These are phyloP conservation scores for Ophiosphaerella korrae DNA, from an alignment of 2,329 filamentous ascomycete species.

Conservation along the genomic window DNA sequence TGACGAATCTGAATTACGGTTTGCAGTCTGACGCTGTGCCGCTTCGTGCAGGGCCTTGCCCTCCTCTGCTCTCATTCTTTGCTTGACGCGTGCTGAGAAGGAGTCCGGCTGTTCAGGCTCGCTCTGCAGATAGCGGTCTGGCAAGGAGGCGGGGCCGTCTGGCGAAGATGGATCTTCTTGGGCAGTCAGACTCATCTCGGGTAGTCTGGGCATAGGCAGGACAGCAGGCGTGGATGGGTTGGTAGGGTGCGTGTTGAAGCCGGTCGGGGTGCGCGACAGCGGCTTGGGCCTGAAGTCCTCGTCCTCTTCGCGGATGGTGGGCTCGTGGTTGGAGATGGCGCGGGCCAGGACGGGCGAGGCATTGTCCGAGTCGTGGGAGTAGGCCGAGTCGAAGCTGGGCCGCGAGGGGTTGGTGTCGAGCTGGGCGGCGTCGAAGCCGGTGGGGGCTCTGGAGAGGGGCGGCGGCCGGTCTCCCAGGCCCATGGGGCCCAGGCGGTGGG, in stretches of 20 bases:
- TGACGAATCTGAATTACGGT: slow-evolving; percentile 37
- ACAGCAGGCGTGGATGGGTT: slow-evolving; percentile 54
- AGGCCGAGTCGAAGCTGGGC: slow-evolving; percentile 40
- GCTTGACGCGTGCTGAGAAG: slow-evolving; percentile 53
- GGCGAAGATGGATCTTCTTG: slow-evolving; percentile 34
- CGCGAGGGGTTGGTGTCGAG: slow-evolving; percentile 18
- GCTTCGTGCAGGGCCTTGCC: slow-evolving; percentile 56
- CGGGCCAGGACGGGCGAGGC: slow-evolving; percentile 27
- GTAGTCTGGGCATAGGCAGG: slow-evolving; percentile 35
- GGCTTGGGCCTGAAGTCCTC: slow-evolving; percentile 60
- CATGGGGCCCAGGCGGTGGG: slow-evolving; percentile 40
- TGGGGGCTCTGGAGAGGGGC: slow-evolving; percentile 37
- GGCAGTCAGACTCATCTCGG: slow-evolving; percentile 22
- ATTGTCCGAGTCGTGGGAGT: slow-evolving; percentile 39
- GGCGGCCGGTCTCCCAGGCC: slow-evolving; percentile 42
- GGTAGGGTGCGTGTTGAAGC: slow-evolving; percentile 42
- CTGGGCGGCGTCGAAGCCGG: slow-evolving; percentile 35
- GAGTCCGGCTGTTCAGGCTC: slow-evolving; percentile 47
- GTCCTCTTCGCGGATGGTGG: slow-evolving; percentile 41
- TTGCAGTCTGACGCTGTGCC: slow-evolving; percentile 32
- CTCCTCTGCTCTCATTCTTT: slow-evolving; percentile 60
- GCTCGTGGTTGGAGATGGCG: slow-evolving; percentile 33
- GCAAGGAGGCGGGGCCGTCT: slow-evolving; percentile 27
- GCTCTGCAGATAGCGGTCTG: slow-evolving; percentile 35
- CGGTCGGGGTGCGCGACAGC: slow-evolving; percentile 64